Percentiles rank a stretch among this genome's conserved stretches.
Conservation (phyloP, 176 grass and related monocot genomes). For the Triticum monococcum region DNA sequence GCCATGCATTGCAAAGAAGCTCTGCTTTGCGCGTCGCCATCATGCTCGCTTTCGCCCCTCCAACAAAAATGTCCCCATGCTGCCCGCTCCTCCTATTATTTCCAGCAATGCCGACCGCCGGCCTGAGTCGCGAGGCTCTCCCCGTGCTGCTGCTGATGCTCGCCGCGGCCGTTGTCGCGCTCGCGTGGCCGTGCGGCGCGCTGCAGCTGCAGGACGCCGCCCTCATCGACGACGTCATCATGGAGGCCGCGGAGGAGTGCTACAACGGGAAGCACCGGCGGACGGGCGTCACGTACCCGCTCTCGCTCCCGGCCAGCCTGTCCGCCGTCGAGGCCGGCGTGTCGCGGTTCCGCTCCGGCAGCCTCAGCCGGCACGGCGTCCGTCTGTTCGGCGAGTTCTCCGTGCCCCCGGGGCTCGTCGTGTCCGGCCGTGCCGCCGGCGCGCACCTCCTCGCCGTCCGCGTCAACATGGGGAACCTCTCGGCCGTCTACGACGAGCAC, state of each 20-base stretch:
- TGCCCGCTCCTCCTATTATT: conserved; percentile 37
- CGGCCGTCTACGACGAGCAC: conserved; percentile 54
- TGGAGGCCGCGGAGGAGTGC: conserved; percentile 55
- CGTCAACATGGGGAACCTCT: conserved; percentile 77
- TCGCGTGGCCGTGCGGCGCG: neutral
- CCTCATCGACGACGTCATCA: conserved; percentile 66
- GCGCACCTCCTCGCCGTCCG: conserved; percentile 62
- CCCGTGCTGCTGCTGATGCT: neutral
- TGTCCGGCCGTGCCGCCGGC: conserved; percentile 29
- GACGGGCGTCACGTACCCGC: conserved; percentile 70
- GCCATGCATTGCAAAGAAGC: conserved; percentile 12
- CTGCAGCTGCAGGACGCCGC: conserved; percentile 51
- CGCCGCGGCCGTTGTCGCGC: conserved; percentile 4
- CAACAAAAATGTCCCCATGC: conserved; percentile 55
- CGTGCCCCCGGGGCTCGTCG: conserved; percentile 59
- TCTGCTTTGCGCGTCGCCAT: conserved; percentile 38
- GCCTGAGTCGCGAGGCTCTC: neutral
- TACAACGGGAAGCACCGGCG: conserved; percentile 51
- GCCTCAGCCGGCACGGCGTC: conserved; percentile 55
- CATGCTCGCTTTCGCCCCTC: conserved; percentile 38
- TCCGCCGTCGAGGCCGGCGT: conserved; percentile 45
- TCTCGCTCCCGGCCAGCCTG: conserved; percentile 54
- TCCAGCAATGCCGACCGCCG: conserved; percentile 44
- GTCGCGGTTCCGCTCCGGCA: conserved; percentile 65
- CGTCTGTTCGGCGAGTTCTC: conserved; percentile 54